These are phyloP conservation scores for Didymella glomerata DNA, from an alignment of 2,329 filamentous ascomycete species.

Conservation along the genomic window DNA sequence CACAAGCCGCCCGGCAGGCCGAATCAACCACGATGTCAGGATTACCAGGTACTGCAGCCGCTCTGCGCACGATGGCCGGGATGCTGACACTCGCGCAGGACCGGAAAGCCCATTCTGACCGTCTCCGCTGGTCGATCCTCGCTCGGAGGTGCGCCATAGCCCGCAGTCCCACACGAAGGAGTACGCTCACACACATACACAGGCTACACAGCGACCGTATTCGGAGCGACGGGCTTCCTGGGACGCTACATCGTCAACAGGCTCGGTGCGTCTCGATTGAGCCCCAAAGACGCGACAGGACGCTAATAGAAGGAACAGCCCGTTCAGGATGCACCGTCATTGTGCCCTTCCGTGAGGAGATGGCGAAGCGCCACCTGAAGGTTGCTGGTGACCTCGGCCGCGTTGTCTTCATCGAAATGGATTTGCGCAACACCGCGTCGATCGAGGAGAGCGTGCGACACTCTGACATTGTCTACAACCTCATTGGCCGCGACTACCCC, in stretches of 20 bases:
- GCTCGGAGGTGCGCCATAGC: constrained; percentile 73
- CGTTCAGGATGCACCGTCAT: constrained; percentile 94
- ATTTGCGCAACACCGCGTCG: constrained; percentile 90
- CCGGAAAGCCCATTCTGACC: constrained; percentile 93
- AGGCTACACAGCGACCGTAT: constrained; percentile 97
- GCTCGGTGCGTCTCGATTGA: constrained; percentile 68
- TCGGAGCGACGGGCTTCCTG: constrained; percentile 94
- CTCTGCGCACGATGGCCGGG: not conserved
- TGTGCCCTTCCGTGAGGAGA: constrained; percentile 93
- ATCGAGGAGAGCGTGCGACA: constrained; percentile 97
- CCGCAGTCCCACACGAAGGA: constrained; percentile 16
- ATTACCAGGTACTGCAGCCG: constrained; percentile 68
- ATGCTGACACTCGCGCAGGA: constrained; percentile 58
- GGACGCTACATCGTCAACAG: constrained; percentile 98
- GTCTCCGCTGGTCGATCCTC: constrained; percentile 88
- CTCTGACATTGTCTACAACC: constrained; percentile 96
- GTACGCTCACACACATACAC: constrained; percentile 45
- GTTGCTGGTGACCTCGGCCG: constrained; percentile 92
- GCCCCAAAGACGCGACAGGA: not conserved
- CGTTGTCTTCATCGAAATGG: constrained; percentile 91
- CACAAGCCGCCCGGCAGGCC: constrained; percentile 36
- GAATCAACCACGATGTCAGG: constrained; percentile 76
- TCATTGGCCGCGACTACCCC: constrained; percentile 91
- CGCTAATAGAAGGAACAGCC: constrained; percentile 63
- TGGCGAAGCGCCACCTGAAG: constrained; percentile 96